phyloP scores from a whole-genome alignment of 352 stramenopile genomes.

The Globisporangium spiculum region DNA sequence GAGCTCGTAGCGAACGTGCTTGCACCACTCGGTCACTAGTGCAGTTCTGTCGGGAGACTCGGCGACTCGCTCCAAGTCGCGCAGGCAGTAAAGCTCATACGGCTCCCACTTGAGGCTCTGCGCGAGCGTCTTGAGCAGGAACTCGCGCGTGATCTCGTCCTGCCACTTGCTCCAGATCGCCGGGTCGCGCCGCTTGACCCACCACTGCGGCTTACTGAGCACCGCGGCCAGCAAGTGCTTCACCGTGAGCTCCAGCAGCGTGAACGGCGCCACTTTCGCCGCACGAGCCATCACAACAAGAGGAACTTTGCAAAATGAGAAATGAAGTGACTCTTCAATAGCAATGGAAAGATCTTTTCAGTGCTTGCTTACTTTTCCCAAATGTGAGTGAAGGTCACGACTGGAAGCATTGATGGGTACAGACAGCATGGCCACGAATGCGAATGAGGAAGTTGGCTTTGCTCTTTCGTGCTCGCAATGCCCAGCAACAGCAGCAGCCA shows the following conservation, averaged over 20 bases:
- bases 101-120: constrained; percentile 9
- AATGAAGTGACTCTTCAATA: background rate
- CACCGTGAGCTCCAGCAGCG: constrained; percentile 14
- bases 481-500: too few species aligned
- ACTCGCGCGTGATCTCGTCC: constrained; percentile 8
- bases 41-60: background rate
- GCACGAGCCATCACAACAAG: background rate
- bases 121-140: constrained; percentile 13
- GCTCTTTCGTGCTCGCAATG: too few species aligned
- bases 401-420: background rate
- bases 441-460: too few species aligned
- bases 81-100: background rate
- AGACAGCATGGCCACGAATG: background rate
- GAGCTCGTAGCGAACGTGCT: constrained; percentile 3
- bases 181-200: constrained; percentile 13
- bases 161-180: constrained; percentile 14
- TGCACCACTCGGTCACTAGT: background rate
- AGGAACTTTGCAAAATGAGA: background rate
- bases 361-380: background rate
- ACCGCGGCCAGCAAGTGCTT: background rate
- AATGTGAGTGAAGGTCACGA: background rate
- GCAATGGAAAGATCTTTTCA: background rate
- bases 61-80: background rate
- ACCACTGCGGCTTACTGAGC: constrained; percentile 16
- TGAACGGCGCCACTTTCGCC: constrained; percentile 3